phyloP scores from a whole-genome alignment of 116 monocot species.

The Cymodocea nodosa region DNA sequence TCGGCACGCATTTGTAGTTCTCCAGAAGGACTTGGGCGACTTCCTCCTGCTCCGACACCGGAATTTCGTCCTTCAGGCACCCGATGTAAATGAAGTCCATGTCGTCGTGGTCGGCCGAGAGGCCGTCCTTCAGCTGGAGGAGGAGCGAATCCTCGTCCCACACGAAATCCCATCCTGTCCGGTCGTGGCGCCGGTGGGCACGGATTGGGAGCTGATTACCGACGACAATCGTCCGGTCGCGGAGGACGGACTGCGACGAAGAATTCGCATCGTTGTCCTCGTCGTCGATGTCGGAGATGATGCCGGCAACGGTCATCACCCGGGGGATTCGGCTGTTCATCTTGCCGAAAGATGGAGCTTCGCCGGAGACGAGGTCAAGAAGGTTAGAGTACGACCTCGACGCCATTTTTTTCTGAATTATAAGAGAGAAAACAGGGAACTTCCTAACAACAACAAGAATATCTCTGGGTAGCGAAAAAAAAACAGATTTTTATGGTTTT shows the following conservation, averaged over 20 bases:
- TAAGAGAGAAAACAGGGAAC: too few species aligned
- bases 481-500: neutral
- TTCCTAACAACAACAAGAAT: too few species aligned
- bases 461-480: neutral
- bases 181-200: constrained; percentile 21
- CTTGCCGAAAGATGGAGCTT: constrained; percentile 27
- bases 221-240: constrained; percentile 54
- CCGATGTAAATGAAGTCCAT: constrained; percentile 75
- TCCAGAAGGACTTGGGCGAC: constrained; percentile 60
- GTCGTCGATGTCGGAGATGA: constrained; percentile 27
- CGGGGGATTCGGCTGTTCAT: constrained; percentile 32
- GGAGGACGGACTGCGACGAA: constrained; percentile 16
- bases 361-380: constrained; percentile 51
- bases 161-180: constrained; percentile 34
- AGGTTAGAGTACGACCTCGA: constrained; percentile 65
- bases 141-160: constrained; percentile 83
- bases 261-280: constrained; percentile 11
- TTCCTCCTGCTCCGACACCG: constrained; percentile 52
- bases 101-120: constrained; percentile 15
- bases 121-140: constrained; percentile 50
- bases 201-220: constrained; percentile 80
- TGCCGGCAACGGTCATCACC: constrained; percentile 33
- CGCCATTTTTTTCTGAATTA: constrained; percentile 24
- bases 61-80: constrained; percentile 59
- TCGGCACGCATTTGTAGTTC: constrained; percentile 50